A percentile compares a stretch with the other conserved stretches of the same genome.
These are phyloP conservation scores for Malus sylvestris DNA, from an alignment of 306 rosid species.

Conservation along the genomic window DNA sequence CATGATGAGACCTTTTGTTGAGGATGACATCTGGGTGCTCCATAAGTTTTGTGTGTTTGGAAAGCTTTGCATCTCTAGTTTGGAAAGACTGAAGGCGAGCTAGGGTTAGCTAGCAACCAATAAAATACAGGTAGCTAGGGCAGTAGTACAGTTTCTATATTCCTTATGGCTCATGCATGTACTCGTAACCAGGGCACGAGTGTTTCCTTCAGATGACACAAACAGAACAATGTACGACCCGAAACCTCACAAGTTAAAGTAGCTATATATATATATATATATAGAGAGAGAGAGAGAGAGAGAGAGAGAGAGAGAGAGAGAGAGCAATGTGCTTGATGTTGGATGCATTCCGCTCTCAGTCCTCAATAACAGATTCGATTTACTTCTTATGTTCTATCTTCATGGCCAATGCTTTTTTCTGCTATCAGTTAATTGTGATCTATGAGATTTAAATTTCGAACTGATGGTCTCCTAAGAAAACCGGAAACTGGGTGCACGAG, in stretches of 20 bases:
- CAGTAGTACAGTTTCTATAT: neutral
- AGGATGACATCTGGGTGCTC: neutral
- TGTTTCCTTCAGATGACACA: too few relatives aligned
- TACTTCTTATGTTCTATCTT: neutral
- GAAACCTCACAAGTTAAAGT: neutral
- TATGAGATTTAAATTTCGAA: too few relatives aligned
- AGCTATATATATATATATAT: neutral
- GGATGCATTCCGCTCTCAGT: too few relatives aligned
- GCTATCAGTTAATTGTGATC: too few relatives aligned
- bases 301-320: too few relatives aligned
- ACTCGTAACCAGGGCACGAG: too few relatives aligned
- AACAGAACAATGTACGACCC: too few relatives aligned
- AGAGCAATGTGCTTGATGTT: neutral
- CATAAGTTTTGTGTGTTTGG: neutral
- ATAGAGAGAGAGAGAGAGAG: too few relatives aligned
- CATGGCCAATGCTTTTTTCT: neutral
- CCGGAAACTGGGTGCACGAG: too few relatives aligned
- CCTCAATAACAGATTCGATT: neutral
- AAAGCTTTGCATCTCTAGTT: neutral
- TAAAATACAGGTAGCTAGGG: neutral
- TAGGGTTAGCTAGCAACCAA: neutral
- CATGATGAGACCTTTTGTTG: neutral
- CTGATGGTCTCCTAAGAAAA: too few relatives aligned
- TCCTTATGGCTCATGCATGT: neutral
- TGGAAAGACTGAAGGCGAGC: neutral